phyloP scores from a whole-genome alignment of 2,329 filamentous ascomycete genomes.

The Pseudopyrenochaeta lycopersici region DNA sequence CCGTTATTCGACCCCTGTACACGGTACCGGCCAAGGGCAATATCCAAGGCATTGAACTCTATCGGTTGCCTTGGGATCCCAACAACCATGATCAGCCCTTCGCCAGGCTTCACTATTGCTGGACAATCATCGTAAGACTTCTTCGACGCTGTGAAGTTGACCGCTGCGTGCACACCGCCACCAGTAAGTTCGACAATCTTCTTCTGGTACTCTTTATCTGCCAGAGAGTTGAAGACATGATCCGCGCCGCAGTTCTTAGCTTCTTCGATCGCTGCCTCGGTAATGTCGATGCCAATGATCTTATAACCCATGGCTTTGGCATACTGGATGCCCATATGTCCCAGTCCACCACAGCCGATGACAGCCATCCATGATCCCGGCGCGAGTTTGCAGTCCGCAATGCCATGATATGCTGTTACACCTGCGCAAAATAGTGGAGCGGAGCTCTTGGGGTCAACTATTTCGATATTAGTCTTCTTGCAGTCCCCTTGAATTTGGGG shows the following conservation, averaged over 20 bases:
- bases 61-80: conserved; percentile 44
- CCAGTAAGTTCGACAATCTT: conserved; percentile 40
- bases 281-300: conserved; percentile 42
- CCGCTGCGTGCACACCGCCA: conserved; percentile 40
- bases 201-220: conserved; percentile 38
- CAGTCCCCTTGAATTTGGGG: not conserved
- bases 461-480: conserved; percentile 1
- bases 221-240: conserved; percentile 41
- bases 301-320: conserved; percentile 45
- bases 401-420: conserved; percentile 41
- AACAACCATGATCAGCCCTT: conserved; percentile 45
- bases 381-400: conserved; percentile 38
- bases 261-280: conserved; percentile 38
- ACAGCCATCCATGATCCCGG: conserved; percentile 40
- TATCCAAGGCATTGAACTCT: conserved; percentile 42
- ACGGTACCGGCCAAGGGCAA: conserved; percentile 37
- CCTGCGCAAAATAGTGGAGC: conserved; percentile 45
- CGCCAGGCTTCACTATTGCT: conserved; percentile 38
- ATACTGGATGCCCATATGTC: conserved; percentile 44
- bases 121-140: conserved; percentile 45
- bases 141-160: conserved; percentile 44
- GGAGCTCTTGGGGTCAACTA: conserved; percentile 36
- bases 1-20: conserved; percentile 46
- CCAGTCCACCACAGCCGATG: conserved; percentile 43
- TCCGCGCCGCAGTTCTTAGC: conserved; percentile 43